Base-by-base conservation (phyloP, 2,329 filamentous ascomycete genomes). In the Neofusicoccum umdonicola region DNA sequence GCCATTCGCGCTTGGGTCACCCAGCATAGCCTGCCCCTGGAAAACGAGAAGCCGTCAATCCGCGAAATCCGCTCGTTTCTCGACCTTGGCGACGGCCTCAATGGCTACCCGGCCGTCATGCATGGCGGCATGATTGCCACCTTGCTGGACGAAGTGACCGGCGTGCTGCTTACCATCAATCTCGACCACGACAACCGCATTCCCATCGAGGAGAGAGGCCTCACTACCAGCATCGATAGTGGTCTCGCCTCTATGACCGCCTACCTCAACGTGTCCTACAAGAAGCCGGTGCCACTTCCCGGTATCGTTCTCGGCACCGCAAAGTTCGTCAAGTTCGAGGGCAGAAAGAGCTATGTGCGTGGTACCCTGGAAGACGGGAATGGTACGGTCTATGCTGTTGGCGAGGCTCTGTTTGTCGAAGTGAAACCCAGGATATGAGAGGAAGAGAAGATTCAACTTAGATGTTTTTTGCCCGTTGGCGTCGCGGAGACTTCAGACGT, bases 41-140 rank as follows among this genome's bases (percentile, higher is more conserved):
- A 17, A 52, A 64, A 41, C 57, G 12, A 41, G n/a, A 34, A 44
- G 39, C 44, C 48, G 17, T 70, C 73, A 4, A 76, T 77, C 63
- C 68, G 67, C 27, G 75, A 80, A 68, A 70, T 80, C n/a, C 69
- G 67, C 37, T 75, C 74, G 1, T 70, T 83, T 7, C 68, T 80
- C 57, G 74, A 77, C n/a, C 34, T 88, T 1, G 86, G 84, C 1
- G 69, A 77, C 11, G 82, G 81, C 17, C 68, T 88, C 63, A 84
- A 85, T 67, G 87, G 87, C 2, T 83, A 83, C 68, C 75, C 82
- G 1, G 73, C 78, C 3, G 77, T 85, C 6, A 76, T 80, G 9
- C 87, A 89, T 71, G 86, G 87, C 19, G 87, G 87, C 1, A 80
- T 88, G 35, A 80, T 85, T 6, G 81, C 81, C 8, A 81, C 83